These are phyloP conservation scores for Penicillium italicum DNA, from an alignment of 2,329 filamentous ascomycete genomes.

Conservation along the genomic window DNA sequence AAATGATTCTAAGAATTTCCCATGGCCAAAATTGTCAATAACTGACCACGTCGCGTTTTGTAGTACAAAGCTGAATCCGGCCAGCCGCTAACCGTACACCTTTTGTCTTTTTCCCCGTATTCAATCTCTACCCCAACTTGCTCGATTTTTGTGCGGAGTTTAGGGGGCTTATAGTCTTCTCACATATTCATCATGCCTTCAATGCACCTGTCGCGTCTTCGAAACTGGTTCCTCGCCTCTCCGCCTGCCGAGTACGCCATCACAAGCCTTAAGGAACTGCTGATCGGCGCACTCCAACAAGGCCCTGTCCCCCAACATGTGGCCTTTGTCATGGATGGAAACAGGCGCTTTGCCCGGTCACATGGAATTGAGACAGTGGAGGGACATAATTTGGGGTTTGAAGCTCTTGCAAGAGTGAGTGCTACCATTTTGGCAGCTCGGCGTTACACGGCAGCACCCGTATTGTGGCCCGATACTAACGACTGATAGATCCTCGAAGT, in stretches of 20 bases:
- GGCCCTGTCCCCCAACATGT: slow-evolving; percentile 92
- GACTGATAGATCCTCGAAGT: slow-evolving; percentile 76
- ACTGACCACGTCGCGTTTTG: slow-evolving; percentile 23
- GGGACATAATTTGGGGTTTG: slow-evolving; percentile 92
- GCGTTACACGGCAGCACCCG: background rate
- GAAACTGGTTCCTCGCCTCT: slow-evolving; percentile 77
- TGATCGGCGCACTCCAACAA: slow-evolving; percentile 84
- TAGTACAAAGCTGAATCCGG: slow-evolving; percentile 4
- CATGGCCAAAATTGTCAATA: background rate
- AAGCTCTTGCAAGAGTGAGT: slow-evolving; percentile 80
- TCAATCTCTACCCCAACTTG: slow-evolving; percentile 1
- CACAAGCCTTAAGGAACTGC: slow-evolving; percentile 70
- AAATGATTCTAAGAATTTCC: background rate
- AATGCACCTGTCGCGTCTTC: slow-evolving; percentile 58
- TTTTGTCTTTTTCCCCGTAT: background rate
- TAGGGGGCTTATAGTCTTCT: background rate
- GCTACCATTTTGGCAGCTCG: background rate
- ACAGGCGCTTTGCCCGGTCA: slow-evolving; percentile 82
- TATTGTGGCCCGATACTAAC: slow-evolving; percentile 2
- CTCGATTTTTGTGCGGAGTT: slow-evolving; percentile 1
- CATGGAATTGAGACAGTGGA: slow-evolving; percentile 95
- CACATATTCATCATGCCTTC: slow-evolving; percentile 41
- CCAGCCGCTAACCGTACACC: slow-evolving; percentile 4
- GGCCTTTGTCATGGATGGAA: slow-evolving; percentile 99
- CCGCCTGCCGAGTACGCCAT: slow-evolving; percentile 91